Evolutionary conservation across 2,329 filamentous ascomycete genomes (phyloP).

Genomic region (Penicillium sp.): DNA sequence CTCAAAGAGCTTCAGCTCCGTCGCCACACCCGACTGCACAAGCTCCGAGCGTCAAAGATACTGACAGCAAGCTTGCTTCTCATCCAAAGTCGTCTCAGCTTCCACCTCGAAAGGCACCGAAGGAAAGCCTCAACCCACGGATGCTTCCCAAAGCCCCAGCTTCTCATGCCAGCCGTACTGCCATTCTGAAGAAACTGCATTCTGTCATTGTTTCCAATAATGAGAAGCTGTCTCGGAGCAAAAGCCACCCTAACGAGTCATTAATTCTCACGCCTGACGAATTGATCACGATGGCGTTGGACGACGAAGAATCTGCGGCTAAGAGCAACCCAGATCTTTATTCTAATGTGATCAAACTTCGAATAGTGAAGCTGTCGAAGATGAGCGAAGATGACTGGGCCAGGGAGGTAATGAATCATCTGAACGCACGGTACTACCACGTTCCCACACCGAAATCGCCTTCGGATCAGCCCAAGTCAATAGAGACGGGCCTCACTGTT

Average conservation of each 20-base stretch:
- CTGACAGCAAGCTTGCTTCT: background rate
- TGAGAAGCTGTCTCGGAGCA: constrained; percentile 29
- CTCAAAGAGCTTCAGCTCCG: constrained; percentile 27
- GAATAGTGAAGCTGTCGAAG: constrained; percentile 67
- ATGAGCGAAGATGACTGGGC: constrained; percentile 70
- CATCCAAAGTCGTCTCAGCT: constrained; percentile 7
- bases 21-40: constrained; percentile 9
- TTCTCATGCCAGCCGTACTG: constrained; percentile 35
- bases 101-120: constrained; percentile 29
- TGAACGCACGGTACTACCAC: constrained; percentile 35
- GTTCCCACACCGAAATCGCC: constrained; percentile 25
- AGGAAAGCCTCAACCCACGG: constrained; percentile 42
- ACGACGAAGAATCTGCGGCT: constrained; percentile 70
- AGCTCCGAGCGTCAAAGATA: background rate
- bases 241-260: constrained; percentile 25
- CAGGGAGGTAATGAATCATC: constrained; percentile 49
- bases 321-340: constrained; percentile 66
- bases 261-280: constrained; percentile 40
- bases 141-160: constrained; percentile 41
- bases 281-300: constrained; percentile 42
- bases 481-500: constrained; percentile 64
- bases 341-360: constrained; percentile 74
- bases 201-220: constrained; percentile 40
- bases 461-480: constrained; percentile 41
- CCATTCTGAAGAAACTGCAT: constrained; percentile 42